Evolutionary conservation across 1,284 basidiomycete species (phyloP), one percentile per base, ranked within the genome.

Genomic region (Marasmius tenuissimus): DNA sequence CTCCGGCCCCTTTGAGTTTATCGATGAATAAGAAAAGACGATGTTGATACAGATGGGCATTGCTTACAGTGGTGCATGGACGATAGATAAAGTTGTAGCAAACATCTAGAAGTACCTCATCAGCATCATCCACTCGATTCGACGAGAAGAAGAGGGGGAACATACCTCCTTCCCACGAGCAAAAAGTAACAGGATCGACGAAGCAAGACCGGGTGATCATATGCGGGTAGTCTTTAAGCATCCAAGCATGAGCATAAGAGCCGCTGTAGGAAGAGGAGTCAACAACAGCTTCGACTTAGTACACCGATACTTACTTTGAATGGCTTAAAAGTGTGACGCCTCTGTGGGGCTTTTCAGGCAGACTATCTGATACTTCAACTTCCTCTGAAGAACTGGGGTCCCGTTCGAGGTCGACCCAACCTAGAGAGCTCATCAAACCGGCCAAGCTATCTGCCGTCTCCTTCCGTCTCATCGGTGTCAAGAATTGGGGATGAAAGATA

Each of bases 1-100:
- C 65, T 96, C 89, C 49, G 93, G 73, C 4, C 87, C 88, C 89
- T 93, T 66, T 22, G 60, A 51, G 58, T 58, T 59, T 58, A 57
- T 58, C 51, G 47, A 50, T 62, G 61, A 48, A 57, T 51, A 16
- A 60, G 52, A 38, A 49, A 42, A 18, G 53, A 61, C 34, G 38
- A 40, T 50, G 65, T 42, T 53, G 60, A 27, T 52, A 65, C 40
- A 62, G 56, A 40, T 16, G 35, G 37, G 50, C 6, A 3, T 11
- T 55, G 68, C 84, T 61, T 73, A 87, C 91, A 65, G 78, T 88
- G 70, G 70, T 79, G 65, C 76, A 88, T 65, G 78, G 81, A 10
- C 86, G 82, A 73, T 96, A 95, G 54, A 94, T 78, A 73, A 96
- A 96, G 70, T 93, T 94, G 76, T 91, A 92, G 74, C 93, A 95